Conservation (phyloP, 345 rosid genomes). For the Angophora floribunda region DNA sequence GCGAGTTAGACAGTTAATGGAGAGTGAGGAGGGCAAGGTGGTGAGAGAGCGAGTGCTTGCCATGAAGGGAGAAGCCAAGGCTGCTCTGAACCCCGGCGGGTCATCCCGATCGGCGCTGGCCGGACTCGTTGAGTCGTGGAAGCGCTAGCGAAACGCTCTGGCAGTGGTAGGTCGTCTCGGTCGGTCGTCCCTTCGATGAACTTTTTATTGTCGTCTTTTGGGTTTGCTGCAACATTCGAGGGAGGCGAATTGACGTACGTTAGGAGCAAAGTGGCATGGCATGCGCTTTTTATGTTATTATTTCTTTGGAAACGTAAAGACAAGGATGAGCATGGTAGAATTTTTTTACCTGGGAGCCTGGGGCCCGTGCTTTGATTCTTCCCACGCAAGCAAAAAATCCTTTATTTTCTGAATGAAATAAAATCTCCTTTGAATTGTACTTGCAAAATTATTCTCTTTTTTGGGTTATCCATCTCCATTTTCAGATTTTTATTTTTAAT, state of each 20-base stretch:
- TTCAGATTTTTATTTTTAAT: too few species aligned
- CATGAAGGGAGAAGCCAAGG: constrained; percentile 7
- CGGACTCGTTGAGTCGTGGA: constrained; percentile 3
- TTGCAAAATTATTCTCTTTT: background rate
- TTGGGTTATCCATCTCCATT: background rate
- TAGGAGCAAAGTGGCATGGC: background rate
- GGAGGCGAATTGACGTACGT: background rate
- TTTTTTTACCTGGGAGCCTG: background rate
- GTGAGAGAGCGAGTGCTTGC: background rate
- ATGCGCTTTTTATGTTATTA: background rate
- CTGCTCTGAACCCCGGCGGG: constrained; percentile 24
- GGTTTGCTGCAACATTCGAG: background rate
- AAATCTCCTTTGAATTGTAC: background rate
- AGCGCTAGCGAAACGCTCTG: background rate
- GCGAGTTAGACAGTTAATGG: constrained; percentile 19
- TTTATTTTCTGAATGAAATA: background rate
- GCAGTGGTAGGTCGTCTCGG: background rate
- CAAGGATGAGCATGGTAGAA: background rate
- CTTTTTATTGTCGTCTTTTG: background rate
- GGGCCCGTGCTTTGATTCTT: background rate
- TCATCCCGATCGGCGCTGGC: constrained; percentile 23
- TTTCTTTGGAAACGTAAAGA: background rate
- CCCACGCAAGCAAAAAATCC: background rate
- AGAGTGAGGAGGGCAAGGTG: background rate
- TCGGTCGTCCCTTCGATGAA: background rate